A percentile compares a stretch with the other conserved stretches of the same genome.
phyloP scores from a whole-genome alignment of 495 filamentous ascomycete genomes.

The Hypoxylon rickii region DNA sequence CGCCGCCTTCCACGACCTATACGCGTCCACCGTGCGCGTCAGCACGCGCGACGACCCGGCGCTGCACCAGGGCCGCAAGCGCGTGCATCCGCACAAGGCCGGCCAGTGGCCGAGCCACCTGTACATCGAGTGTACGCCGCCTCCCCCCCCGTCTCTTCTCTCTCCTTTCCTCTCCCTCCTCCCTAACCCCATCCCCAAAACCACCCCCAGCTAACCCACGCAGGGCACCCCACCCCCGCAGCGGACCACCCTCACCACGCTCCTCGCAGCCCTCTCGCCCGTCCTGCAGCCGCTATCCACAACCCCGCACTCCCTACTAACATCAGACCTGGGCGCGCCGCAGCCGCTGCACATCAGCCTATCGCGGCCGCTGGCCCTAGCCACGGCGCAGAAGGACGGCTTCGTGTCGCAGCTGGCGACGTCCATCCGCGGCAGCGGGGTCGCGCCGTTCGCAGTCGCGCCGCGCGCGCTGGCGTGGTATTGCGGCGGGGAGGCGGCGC shows the following conservation, averaged over 20 bases:
- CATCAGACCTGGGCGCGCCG: constrained; percentile 75
- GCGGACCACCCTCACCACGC: constrained; percentile 53
- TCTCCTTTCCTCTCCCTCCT: not conserved
- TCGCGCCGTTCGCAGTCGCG: constrained; percentile 44
- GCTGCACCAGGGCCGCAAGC: constrained; percentile 82
- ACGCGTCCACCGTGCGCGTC: constrained; percentile 75
- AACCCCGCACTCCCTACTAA: constrained; percentile 65
- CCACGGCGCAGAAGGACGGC: constrained; percentile 63
- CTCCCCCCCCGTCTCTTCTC: too few relatives aligned
- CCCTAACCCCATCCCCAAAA: not conserved
- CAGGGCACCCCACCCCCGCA: constrained; percentile 73
- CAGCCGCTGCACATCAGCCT: constrained; percentile 89
- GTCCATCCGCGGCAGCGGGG: constrained; percentile 27
- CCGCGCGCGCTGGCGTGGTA: constrained; percentile 45
- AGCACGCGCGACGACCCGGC: constrained; percentile 79
- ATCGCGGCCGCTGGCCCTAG: constrained; percentile 72
- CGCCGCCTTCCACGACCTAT: constrained; percentile 82
- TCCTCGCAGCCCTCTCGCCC: constrained; percentile 52
- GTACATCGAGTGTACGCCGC: constrained; percentile 90
- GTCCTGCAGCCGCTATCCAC: constrained; percentile 16
- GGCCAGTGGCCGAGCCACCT: constrained; percentile 93
- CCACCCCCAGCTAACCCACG: too few relatives aligned
- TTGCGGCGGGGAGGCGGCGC: constrained; percentile 63
- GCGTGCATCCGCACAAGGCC: constrained; percentile 79
- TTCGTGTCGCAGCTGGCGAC: constrained; percentile 59